Percentiles rank a stretch among this genome's conserved stretches.
Conservation (phyloP, 2,329 filamentous ascomycete species). For the Penicillium palitans region DNA sequence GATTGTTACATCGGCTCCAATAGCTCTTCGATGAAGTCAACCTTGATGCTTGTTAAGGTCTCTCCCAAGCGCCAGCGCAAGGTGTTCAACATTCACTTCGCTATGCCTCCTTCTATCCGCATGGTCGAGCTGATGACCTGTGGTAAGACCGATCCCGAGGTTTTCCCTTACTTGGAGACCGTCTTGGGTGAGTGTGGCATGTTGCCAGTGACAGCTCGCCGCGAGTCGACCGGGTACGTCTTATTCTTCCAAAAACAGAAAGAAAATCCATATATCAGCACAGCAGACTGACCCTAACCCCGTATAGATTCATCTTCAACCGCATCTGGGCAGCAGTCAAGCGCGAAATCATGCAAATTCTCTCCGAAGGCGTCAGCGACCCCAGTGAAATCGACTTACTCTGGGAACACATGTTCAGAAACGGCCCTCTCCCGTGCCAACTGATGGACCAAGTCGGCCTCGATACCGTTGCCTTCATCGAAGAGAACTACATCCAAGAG, state of each 20-base stretch:
- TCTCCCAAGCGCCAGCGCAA: slow-evolving; percentile 4
- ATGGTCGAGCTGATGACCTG: slow-evolving; percentile 57
- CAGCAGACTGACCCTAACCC: not conserved
- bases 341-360: slow-evolving; percentile 51
- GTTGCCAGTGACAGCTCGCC: slow-evolving; percentile 45
- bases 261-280: not conserved
- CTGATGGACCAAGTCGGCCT: slow-evolving; percentile 54
- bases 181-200: slow-evolving; percentile 45
- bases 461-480: slow-evolving; percentile 56
- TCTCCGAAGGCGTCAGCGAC: slow-evolving; percentile 52
- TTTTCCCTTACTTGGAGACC: slow-evolving; percentile 48
- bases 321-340: slow-evolving; percentile 59
- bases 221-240: slow-evolving; percentile 49
- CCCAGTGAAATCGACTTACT: slow-evolving; percentile 52
- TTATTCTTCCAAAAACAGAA: not conserved
- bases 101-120: slow-evolving; percentile 48
- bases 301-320: slow-evolving; percentile 53
- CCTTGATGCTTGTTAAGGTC: slow-evolving; percentile 49
- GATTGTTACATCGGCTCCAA: slow-evolving; percentile 55
- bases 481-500: slow-evolving; percentile 55
- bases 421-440: slow-evolving; percentile 33
- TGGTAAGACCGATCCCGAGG: slow-evolving; percentile 45
- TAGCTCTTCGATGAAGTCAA: slow-evolving; percentile 53
- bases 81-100: slow-evolving; percentile 54
- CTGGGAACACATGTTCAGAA: slow-evolving; percentile 40